Percentiles rank a stretch among this genome's conserved stretches.
Evolutionary conservation across 176 grass and related monocot species (phyloP).

Genomic region (maize (Zea mays)): Zm-B73-REFERENCE-NAM-5.0 NC_050097.1:219874001-219874500

Average conservation of each 20-base stretch:
- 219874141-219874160: background rate
- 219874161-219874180: no score
- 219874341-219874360: background rate
- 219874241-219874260: conserved; percentile 84
- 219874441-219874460: background rate
- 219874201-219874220: conserved; percentile 93
- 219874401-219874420: background rate
- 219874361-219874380: conserved; percentile 42
- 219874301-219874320: no score
- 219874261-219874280: conserved; percentile 62
- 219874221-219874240: conserved; percentile 92
- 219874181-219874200: conserved; percentile 73
- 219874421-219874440: background rate
- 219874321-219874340: background rate
- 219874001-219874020: background rate
- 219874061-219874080: background rate
- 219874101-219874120: background rate
- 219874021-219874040: background rate
- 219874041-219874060: background rate
- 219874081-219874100: background rate
- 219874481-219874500: conserved; percentile 33
- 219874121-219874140: background rate
- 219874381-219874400: conserved; percentile 13
- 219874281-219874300: no score
- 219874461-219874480: background rate